Base-by-base conservation (phyloP, 257 asterid species). In the Linaria vulgaris region DNA sequence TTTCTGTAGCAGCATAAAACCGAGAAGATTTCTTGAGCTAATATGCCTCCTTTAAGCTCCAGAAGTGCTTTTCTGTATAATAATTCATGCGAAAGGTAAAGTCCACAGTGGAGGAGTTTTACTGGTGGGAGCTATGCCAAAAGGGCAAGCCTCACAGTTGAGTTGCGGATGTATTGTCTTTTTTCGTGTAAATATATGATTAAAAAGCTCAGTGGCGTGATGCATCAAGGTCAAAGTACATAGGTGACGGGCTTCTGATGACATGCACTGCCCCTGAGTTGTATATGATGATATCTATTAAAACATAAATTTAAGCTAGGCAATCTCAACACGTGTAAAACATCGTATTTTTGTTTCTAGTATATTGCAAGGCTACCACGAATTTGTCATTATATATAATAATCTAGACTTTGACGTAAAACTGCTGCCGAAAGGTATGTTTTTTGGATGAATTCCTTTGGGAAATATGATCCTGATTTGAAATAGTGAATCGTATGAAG, bases 201-300 rank as follows among this genome's bases (percentile, higher is more conserved):
- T 73, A 69, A 74, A 76, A 66, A 73, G 46, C 57, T 54, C 68
- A 34, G 86, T 70, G 78, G 83, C 77, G 12, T 45, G 59, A 34
- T 74, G 90, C 88, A 73, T 71, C 76, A 79, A 70, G 95, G 95
- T 89, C 95, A 84, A 89, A 89, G 96, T 89, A 80, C 87, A 70
- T 62, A 78, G 94, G 88, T 81, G 96, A 87, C 96, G 39, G 96
- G 94, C 95, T 83, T 56, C 25, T 66, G 72, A 71, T 73, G 73
- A 69, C 59, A 59, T 79, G 80, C 72, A 78, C 63, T 69, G 71
- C 79, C 68, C 56, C 12, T 66, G 78, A 66, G 45, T 64, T 34
- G 41, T 34, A 34, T 77, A 67, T 86, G 83, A 82, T 80, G 79
- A 76, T 76, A 61, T 72, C 80, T 73, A 79, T 54, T 68, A 78